Evolutionary conservation across 129 eudicot species (phyloP).

Genomic region (Gnaphalium uliginosum): DNA sequence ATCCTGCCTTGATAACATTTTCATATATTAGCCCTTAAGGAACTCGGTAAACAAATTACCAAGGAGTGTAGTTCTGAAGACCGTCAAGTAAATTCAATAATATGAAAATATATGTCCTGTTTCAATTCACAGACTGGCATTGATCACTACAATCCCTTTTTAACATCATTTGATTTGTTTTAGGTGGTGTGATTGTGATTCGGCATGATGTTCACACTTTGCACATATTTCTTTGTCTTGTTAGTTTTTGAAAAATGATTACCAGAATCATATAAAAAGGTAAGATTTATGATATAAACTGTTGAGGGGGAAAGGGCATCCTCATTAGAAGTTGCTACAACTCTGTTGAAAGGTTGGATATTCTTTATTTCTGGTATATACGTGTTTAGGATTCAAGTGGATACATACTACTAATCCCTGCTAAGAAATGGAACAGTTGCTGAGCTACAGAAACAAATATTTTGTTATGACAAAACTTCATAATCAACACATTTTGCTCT

Average conservation of each 20-base stretch:
- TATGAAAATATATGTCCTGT: neutral
- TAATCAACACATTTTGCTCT: neutral
- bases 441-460: constrained; percentile 8
- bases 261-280: constrained; percentile 4
- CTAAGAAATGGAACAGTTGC: neutral
- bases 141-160: constrained; percentile 11
- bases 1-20: constrained; percentile 10
- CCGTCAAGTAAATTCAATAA: constrained; percentile 1
- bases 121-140: neutral
- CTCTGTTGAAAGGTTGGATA: constrained; percentile 29
- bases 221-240: constrained; percentile 1
- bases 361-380: constrained; percentile 6
- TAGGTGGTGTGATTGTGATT: constrained; percentile 12
- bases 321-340: constrained; percentile 15
- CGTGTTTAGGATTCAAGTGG: neutral
- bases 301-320: constrained; percentile 11
- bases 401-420: neutral
- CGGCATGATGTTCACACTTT: constrained; percentile 7
- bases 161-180: constrained; percentile 11
- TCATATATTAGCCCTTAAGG: neutral
- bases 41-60: neutral
- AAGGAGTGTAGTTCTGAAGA: neutral
- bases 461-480: neutral
- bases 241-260: constrained; percentile 14
- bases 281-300: neutral